Evolutionary conservation across 345 rosid species (phyloP).

Genomic region (Boechera retrofracta): DNA sequence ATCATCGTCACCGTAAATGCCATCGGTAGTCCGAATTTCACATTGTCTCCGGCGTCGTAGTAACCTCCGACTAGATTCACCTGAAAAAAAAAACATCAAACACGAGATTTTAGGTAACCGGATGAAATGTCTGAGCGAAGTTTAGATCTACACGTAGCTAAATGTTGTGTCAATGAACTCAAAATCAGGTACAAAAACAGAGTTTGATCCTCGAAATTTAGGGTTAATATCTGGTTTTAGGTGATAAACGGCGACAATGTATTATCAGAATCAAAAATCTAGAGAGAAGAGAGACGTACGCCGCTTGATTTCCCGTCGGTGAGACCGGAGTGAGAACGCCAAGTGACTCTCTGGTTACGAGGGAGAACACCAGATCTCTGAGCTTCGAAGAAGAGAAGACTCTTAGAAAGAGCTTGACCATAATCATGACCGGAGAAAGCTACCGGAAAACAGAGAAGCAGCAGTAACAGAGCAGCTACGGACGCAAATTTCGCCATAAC

Average conservation of each 20-base stretch:
- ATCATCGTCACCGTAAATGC: constrained; percentile 98
- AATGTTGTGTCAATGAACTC: background rate
- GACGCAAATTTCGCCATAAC: constrained; percentile 41
- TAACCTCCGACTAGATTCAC: constrained; percentile 98
- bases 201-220: constrained; percentile 3
- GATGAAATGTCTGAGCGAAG: constrained; percentile 24
- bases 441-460: constrained; percentile 63
- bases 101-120: background rate
- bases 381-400: constrained; percentile 97
- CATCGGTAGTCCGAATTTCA: constrained; percentile 98
- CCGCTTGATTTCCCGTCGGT: constrained; percentile 96
- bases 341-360: constrained; percentile 77
- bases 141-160: background rate
- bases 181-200: background rate
- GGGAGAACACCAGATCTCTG: constrained; percentile 98
- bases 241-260: background rate
- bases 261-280: too few species aligned
- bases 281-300: constrained; percentile 53
- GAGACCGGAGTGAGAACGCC: constrained; percentile 95
- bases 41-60: constrained; percentile 99
- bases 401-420: constrained; percentile 85
- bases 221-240: constrained; percentile 5
- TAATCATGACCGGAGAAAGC: constrained; percentile 89
- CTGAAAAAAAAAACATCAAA: constrained; percentile 42
- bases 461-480: constrained; percentile 56